Conservation (phyloP, 2,329 filamentous ascomycete species). For the Pestalotiopsis sp. region DNA sequence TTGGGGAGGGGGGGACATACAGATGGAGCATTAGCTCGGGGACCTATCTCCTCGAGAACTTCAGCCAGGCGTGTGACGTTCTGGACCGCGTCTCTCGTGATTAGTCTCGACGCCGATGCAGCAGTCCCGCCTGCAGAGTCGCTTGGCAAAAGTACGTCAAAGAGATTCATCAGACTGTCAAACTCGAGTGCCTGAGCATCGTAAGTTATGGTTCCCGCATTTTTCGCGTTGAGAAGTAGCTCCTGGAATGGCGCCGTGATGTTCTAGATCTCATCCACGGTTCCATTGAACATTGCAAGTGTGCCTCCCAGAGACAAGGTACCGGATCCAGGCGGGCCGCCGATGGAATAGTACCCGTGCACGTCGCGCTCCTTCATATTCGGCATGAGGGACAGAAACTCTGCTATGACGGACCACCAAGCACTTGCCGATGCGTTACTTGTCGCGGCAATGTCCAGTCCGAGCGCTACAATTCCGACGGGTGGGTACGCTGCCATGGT, state of each 20-base stretch:
- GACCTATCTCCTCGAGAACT: background rate
- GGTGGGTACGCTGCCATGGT: background rate
- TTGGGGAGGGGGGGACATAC: background rate
- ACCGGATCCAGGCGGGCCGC: too few relatives aligned
- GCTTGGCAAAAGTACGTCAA: background rate
- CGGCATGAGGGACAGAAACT: background rate
- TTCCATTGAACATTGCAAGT: background rate
- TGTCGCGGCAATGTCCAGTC: background rate
- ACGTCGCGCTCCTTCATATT: background rate
- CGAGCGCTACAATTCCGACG: background rate
- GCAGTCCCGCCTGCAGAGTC: background rate
- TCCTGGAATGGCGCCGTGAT: background rate
- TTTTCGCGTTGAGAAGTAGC: background rate
- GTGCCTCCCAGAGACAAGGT: background rate
- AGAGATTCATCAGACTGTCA: background rate
- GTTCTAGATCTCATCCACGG: background rate
- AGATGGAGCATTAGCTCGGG: background rate
- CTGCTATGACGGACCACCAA: background rate
- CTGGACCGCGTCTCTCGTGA: background rate
- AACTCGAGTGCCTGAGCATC: background rate
- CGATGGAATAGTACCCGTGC: background rate
- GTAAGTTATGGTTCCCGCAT: background rate
- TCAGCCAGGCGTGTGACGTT: background rate
- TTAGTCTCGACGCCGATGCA: background rate
- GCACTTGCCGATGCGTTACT: background rate